phyloP scores from a whole-genome alignment of 2,329 filamentous ascomycete genomes.

The Diaporthe citrichinensis region DNA sequence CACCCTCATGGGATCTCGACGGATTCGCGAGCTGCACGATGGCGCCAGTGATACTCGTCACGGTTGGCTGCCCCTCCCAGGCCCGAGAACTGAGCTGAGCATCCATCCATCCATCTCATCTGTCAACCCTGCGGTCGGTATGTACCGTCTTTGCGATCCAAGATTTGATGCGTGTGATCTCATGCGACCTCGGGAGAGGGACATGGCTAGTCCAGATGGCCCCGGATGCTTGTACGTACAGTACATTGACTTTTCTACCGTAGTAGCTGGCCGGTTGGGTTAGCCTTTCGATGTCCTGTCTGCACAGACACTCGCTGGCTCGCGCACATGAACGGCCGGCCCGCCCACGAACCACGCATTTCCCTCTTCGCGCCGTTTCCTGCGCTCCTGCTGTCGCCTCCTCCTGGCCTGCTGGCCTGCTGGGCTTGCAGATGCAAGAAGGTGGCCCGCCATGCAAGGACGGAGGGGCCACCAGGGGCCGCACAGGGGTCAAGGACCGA shows the following conservation, averaged over 20 bases:
- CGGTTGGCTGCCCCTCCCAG: constrained; percentile 29
- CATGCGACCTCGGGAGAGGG: not conserved
- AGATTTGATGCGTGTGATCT: constrained; percentile 9
- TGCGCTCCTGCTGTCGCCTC: not conserved
- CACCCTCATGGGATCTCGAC: constrained; percentile 21
- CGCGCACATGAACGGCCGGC: constrained; percentile 21
- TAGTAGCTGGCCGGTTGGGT: not conserved
- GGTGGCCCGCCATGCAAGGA: not conserved
- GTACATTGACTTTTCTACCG: constrained; percentile 4
- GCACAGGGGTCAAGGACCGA: constrained; percentile 25
- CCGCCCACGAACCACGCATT: constrained; percentile 18
- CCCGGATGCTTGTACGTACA: not conserved
- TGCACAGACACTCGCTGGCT: constrained; percentile 25
- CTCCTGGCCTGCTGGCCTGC: not conserved
- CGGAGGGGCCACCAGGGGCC: constrained; percentile 19
- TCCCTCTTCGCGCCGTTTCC: constrained; percentile 23
- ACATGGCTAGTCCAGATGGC: not conserved
- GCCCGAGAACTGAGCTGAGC: constrained; percentile 27
- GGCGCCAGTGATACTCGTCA: constrained; percentile 27
- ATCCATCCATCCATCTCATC: not conserved
- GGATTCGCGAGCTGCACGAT: constrained; percentile 28
- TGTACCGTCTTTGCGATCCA: constrained; percentile 17
- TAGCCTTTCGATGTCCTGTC: not conserved
- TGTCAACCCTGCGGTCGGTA: constrained; percentile 27
- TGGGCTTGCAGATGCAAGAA: not conserved